Base-by-base conservation (phyloP, 306 rosid species). In the cucumber (Cucumis sativus) region DNA sequence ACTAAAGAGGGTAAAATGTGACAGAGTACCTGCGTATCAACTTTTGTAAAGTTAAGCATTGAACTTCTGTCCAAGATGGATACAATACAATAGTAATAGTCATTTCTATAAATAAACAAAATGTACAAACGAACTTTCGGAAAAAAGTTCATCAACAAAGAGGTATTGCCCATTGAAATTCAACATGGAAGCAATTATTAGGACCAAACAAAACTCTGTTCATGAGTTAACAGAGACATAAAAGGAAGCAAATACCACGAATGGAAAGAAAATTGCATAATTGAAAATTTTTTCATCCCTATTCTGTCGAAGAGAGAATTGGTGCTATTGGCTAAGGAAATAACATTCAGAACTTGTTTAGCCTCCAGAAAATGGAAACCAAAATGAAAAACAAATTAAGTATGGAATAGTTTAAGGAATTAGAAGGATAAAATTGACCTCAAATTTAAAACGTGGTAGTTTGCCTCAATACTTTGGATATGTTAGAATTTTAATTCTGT, bases 1-100 rank as follows among this genome's bases (percentile, higher is more conserved):
- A 92, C 96, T 55, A 95, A 84, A 71, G 97, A 90, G 81, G 99
- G 99, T 79, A 95, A 75, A 39, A 92, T 85, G 80, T 92, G 91
- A 79, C 97, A 95, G 58, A 92, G 89, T 41, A 92, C 99, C 97
- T 95, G 88, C 30, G 60, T 80, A 83, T 67, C 81, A 61, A 82
- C 57, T 43, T 84, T 63, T 47, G 58, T 25, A 25, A 23, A 49
- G 28, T 37, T 63, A 71, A 47, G 60, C 60, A 71, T 28, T 25
- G 60, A 71, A 49, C 59, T 70, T 70, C 41, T 14, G 40, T 47
- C 59, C 41, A 47, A 25, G 14, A 49, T 21, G 59, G 76, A 47
- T 68, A 21, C 54, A 41, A 1, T 67, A 70, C 37, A 70, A 45
- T 1, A 45, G 25, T 8, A 67, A 67, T 2, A 67, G n/a, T 20